Evolutionary conservation across 2,329 filamentous ascomycete species (phyloP).

Genomic region (Pseudocercospora eumusae): DNA sequence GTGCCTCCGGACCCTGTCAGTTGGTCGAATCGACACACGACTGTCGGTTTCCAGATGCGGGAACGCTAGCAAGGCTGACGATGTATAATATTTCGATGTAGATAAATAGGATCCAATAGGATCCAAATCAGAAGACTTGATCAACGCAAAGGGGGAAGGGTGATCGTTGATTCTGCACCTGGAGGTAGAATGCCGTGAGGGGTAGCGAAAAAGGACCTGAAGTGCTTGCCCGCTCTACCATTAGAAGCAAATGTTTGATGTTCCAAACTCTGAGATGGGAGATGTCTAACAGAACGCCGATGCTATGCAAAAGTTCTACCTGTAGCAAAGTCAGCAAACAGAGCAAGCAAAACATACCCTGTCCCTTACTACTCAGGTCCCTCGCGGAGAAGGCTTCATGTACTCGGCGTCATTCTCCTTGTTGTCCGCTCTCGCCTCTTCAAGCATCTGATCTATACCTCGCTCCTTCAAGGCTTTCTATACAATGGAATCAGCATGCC

Average conservation of each 20-base stretch:
- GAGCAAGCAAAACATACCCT: not conserved
- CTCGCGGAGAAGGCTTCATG: conserved; percentile 48
- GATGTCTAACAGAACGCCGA: conserved; percentile 4
- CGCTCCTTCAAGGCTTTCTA: conserved; percentile 83
- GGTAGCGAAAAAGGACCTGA: not conserved
- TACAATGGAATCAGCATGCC: conserved; percentile 8
- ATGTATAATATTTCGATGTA: not conserved
- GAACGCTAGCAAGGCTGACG: no score
- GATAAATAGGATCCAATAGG: not conserved
- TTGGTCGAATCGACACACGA: no score
- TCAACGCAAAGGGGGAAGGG: not conserved
- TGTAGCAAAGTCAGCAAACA: not conserved
- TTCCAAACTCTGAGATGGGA: conserved; percentile 8
- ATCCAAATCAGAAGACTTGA: not conserved
- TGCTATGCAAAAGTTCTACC: conserved; percentile 10
- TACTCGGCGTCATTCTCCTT: conserved; percentile 80
- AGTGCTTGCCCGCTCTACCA: not conserved
- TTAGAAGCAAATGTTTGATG: not conserved
- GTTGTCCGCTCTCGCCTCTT: conserved; percentile 85
- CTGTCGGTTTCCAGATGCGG: no score
- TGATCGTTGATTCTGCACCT: no score
- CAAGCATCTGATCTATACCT: conserved; percentile 89
- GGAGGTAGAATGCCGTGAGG: no score
- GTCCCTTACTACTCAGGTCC: not conserved
- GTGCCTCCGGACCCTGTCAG: no score